Percentiles rank a stretch among this genome's conserved stretches.
Conservation (phyloP, 148 eudicot genomes). For the Chenopodium suecicum region DNA sequence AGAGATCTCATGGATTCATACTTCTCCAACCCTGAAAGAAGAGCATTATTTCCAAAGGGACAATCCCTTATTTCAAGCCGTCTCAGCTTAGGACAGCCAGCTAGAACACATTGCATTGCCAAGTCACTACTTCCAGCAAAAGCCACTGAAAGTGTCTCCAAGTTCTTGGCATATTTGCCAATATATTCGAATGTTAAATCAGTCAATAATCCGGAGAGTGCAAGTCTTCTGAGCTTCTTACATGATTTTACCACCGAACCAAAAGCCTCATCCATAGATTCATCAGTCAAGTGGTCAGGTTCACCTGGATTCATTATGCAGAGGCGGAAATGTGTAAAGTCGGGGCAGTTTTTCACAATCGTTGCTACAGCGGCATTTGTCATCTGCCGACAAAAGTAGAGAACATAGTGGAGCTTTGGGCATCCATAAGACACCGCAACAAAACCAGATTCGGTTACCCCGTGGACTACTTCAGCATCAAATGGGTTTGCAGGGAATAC, state of each 20-base stretch:
- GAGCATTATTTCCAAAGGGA: slow-evolving; percentile 73
- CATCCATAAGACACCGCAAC: slow-evolving; percentile 76
- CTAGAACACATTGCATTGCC: slow-evolving; percentile 69
- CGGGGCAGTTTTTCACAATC: slow-evolving; percentile 66
- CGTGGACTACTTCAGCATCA: slow-evolving; percentile 48
- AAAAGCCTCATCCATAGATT: slow-evolving; percentile 88
- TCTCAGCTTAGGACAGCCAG: slow-evolving; percentile 71
- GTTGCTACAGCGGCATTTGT: slow-evolving; percentile 83
- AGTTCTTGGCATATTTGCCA: slow-evolving; percentile 74
- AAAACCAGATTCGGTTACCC: slow-evolving; percentile 72
- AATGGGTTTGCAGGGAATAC: slow-evolving; percentile 80
- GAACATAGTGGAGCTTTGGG: slow-evolving; percentile 63
- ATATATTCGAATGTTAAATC: slow-evolving; percentile 73
- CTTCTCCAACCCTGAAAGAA: slow-evolving; percentile 63
- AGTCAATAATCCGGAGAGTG: slow-evolving; percentile 74
- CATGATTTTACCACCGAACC: slow-evolving; percentile 74
- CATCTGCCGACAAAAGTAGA: slow-evolving; percentile 83
- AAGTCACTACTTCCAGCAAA: slow-evolving; percentile 83
- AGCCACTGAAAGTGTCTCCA: slow-evolving; percentile 86
- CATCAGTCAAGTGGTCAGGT: slow-evolving; percentile 66
- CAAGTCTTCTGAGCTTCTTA: slow-evolving; percentile 61
- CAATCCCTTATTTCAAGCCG: slow-evolving; percentile 86
- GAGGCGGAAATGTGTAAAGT: slow-evolving; percentile 81
- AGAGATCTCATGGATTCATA: slow-evolving; percentile 83
- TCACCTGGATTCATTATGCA: slow-evolving; percentile 78